Evolutionary conservation across 1,284 basidiomycete genomes (phyloP).

Genomic region (Cryptococcus amylolentus): DNA sequence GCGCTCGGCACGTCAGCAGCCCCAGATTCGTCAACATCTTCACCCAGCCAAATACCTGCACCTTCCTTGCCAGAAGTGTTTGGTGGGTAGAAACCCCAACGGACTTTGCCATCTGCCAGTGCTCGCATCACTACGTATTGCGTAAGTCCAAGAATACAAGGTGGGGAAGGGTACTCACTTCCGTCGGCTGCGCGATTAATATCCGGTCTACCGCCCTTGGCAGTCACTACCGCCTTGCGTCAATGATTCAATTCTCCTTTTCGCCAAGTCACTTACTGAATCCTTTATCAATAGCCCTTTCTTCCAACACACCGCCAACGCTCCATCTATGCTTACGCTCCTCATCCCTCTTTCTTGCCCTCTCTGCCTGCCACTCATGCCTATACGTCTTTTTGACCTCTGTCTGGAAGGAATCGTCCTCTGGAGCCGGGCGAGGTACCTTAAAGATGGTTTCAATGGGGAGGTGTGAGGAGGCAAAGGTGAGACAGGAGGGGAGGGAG

Average conservation of each 20-base stretch:
- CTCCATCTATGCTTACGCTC: constrained; percentile 60
- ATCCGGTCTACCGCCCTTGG: constrained; percentile 82
- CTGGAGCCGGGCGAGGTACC: constrained; percentile 50
- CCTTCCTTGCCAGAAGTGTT: constrained; percentile 40
- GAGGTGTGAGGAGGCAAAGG: constrained; percentile 64
- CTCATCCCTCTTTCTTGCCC: constrained; percentile 58
- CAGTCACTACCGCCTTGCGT: constrained; percentile 58
- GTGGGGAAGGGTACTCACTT: constrained; percentile 55
- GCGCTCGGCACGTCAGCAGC: background rate
- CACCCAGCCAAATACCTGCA: constrained; percentile 61
- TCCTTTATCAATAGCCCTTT: constrained; percentile 70
- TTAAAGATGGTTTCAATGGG: constrained; percentile 71
- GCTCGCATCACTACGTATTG: constrained; percentile 63
- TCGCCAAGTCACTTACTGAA: constrained; percentile 51
- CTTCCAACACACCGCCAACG: constrained; percentile 65
- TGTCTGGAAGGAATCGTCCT: constrained; percentile 31
- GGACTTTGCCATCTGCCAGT: constrained; percentile 70
- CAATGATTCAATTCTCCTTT: background rate
- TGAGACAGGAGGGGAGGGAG: constrained; percentile 69
- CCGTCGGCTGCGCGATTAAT: constrained; percentile 81
- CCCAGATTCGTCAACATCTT: constrained; percentile 14
- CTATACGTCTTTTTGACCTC: constrained; percentile 41
- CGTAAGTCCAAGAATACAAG: background rate
- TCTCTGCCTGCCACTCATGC: constrained; percentile 46
- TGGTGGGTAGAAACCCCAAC: constrained; percentile 80